phyloP scores from a whole-genome alignment of 2,329 filamentous ascomycete genomes.

The Ophiostoma novo-ulmi region DNA sequence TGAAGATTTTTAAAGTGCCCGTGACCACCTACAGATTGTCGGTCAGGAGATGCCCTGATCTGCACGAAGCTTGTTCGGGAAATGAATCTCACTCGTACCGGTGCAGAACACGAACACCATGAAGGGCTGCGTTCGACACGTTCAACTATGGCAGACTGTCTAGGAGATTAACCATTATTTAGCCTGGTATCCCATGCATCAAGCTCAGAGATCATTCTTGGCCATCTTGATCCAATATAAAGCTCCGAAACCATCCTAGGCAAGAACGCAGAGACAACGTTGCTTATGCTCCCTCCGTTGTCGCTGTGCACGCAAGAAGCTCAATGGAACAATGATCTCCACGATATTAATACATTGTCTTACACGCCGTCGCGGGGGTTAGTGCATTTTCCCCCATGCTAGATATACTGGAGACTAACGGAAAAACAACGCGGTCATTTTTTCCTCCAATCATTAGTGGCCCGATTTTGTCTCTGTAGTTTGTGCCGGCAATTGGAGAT shows the following conservation, averaged over 20 bases:
- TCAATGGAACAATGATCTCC: background rate
- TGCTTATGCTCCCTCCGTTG: background rate
- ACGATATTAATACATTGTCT: conserved; percentile 6
- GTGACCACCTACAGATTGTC: no score
- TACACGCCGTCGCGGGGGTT: conserved; percentile 8
- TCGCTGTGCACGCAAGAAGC: background rate
- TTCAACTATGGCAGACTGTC: no score
- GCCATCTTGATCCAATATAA: no score
- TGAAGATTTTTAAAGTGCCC: background rate
- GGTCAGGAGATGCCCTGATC: background rate
- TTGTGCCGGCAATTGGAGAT: background rate
- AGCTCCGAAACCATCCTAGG: no score
- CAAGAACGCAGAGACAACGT: no score
- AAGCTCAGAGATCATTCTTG: no score
- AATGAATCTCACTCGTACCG: background rate
- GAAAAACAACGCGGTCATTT: conserved; percentile 8
- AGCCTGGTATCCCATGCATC: no score
- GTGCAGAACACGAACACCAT: background rate
- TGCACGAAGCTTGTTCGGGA: conserved; percentile 3
- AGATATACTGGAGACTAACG: background rate
- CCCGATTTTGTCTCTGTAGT: background rate
- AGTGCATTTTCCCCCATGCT: background rate
- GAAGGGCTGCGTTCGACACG: no score
- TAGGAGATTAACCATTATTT: no score
- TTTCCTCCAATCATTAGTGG: conserved; percentile 24